Evolutionary conservation across 805 yeast genomes (phyloP).

Genomic region (Cyberlindnera bimundalis): DNA sequence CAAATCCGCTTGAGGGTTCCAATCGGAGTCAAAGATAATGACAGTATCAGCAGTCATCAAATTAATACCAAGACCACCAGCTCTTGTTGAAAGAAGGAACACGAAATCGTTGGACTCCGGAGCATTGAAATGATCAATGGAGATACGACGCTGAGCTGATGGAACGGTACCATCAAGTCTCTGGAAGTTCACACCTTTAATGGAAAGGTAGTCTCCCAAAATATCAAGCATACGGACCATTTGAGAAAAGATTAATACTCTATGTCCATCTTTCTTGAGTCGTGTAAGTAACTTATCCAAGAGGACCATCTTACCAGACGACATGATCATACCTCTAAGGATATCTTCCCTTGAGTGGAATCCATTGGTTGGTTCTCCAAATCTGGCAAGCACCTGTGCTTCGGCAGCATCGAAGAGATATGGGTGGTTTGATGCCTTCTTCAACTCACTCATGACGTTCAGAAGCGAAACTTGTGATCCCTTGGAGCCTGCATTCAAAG

Average conservation of each 20-base stretch:
- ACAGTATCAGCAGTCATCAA: constrained; percentile 99
- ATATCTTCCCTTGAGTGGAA: constrained; percentile 68
- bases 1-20: constrained; percentile 99
- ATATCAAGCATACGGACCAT: constrained; percentile 97
- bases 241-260: constrained; percentile 92
- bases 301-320: constrained; percentile 96
- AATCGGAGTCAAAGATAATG: constrained; percentile 94
- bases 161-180: constrained; percentile 96
- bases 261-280: constrained; percentile 87
- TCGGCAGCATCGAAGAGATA: constrained; percentile 93
- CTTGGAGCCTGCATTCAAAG: constrained; percentile 79
- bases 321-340: constrained; percentile 90
- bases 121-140: constrained; percentile 95
- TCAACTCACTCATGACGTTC: constrained; percentile 92
- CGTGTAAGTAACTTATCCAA: constrained; percentile 84
- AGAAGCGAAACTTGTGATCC: constrained; percentile 79
- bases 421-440: constrained; percentile 97
- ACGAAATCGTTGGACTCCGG: constrained; percentile 91
- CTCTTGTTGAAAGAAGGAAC: constrained; percentile 88
- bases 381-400: constrained; percentile 67
- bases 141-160: constrained; percentile 86
- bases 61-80: constrained; percentile 98
- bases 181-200: constrained; percentile 86
- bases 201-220: constrained; percentile 84
- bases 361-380: constrained; percentile 44